Base-by-base conservation (phyloP, 2,329 filamentous ascomycete species). In the Colletotrichum echinochloae region DNA sequence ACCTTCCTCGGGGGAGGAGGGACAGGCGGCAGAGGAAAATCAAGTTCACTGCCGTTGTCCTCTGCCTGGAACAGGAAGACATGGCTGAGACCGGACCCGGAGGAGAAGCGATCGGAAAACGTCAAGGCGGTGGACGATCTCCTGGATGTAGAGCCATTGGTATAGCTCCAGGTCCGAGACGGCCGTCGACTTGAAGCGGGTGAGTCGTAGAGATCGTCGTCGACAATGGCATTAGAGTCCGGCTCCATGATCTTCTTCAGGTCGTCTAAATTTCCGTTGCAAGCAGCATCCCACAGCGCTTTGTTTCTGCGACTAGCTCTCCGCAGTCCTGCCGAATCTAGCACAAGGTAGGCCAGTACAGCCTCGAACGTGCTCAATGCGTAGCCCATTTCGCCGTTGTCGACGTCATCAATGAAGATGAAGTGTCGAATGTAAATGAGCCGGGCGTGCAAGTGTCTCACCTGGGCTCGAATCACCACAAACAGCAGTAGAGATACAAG, bases 341-440 rank as follows among this genome's bases (percentile, higher is more conserved):
- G 89, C 11, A 91, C 89, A 3, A 99, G 88, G 78, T 99, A 98
- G 1, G 94, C 91, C 41, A 99, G 81, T 0, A 99, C 96, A 8
- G 94, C 96, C 80, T 99, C 96, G 71, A 98, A 94, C 0, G 96
- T 99, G 80, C 95, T 98, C 60, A 99, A 81, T 0, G 95, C 95
- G 80, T 99, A 99, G 11, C 96, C 96, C 85, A 97, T 92, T 81
- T 99, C 96, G 59, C 96, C 96, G 72, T 91, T 97, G 74, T 99
- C 96, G 11, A 99, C 94, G 81, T 99, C 96, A 75, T 98, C 96
- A 60, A 97, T 95, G 80, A 97, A 99, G 74, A 98, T 96, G 78
- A 98, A 99, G 77, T 97, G 94, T 52, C 95, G 92, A 87, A 98
- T 97, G 79, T 98, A 99, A n/a, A 92, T 86, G 56, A 99, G 83